Evolutionary conservation across 2,329 filamentous ascomycete genomes (phyloP).

Genomic region (Xenosphaeropsis pyriputrescens): DNA sequence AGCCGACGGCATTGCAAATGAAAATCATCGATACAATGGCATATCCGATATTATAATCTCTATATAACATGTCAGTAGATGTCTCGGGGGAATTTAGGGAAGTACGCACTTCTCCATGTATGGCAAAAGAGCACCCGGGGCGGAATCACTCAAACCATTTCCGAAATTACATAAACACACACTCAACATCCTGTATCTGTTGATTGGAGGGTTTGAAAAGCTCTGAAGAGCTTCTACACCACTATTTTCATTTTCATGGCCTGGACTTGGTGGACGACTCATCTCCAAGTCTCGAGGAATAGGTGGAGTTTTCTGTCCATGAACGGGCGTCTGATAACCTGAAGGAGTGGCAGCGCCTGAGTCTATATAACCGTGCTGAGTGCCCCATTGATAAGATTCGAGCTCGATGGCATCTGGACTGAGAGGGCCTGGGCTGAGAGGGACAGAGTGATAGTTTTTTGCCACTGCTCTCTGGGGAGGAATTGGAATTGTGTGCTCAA

Average conservation of each 20-base stretch:
- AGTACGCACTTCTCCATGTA: conserved; percentile 51
- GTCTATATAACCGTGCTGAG: conserved; percentile 7
- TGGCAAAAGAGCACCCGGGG: conserved; percentile 65
- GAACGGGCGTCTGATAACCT: conserved; percentile 10
- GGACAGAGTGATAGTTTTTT: conserved; percentile 15
- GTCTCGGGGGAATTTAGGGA: conserved; percentile 1
- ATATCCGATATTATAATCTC: conserved; percentile 61
- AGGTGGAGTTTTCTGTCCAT: too few species aligned
- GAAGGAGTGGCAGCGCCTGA: conserved; percentile 10
- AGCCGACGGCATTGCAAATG: conserved; percentile 62
- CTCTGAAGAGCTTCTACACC: conserved; percentile 35
- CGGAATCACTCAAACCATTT: conserved; percentile 61
- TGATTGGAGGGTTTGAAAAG: conserved; percentile 47
- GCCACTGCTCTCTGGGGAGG: conserved; percentile 15
- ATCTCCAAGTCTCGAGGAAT: conserved; percentile 23
- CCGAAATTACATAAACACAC: conserved; percentile 51
- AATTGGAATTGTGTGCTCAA: conserved; percentile 6
- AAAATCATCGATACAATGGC: conserved; percentile 72
- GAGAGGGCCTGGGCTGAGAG: conserved; percentile 2
- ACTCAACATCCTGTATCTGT: conserved; percentile 52
- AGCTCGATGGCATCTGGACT: conserved; percentile 12
- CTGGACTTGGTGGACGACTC: conserved; percentile 34
- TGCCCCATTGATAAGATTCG: conserved; percentile 10
- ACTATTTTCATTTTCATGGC: conserved; percentile 15
- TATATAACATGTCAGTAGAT: conserved; percentile 12